These are phyloP conservation scores for Priceomyces medius DNA, from an alignment of 805 yeast species.

Conservation along the genomic window DNA sequence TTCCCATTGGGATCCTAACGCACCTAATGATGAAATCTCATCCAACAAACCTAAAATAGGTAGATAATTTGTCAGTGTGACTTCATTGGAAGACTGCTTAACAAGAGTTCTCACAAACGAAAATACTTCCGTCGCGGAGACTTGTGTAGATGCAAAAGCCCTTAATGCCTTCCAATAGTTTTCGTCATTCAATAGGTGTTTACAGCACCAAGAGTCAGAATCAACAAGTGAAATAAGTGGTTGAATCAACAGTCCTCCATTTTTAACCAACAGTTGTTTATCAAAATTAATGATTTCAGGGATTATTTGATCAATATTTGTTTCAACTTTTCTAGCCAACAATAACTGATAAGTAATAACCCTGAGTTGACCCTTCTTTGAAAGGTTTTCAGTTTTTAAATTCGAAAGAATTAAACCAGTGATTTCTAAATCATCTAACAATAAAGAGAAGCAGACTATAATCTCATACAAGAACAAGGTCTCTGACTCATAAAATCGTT, in stretches of 20 bases:
- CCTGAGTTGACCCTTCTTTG: slow-evolving; percentile 39
- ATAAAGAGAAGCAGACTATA: slow-evolving; percentile 35
- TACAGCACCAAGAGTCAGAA: slow-evolving; percentile 44
- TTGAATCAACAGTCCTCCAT: slow-evolving; percentile 43
- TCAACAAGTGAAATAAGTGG: slow-evolving; percentile 52
- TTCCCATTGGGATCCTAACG: slow-evolving; percentile 75
- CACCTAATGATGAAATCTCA: slow-evolving; percentile 79
- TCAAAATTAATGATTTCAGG: slow-evolving; percentile 25
- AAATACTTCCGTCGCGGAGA: slow-evolving; percentile 44
- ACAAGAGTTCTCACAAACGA: slow-evolving; percentile 46
- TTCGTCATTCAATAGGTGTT: slow-evolving; percentile 32
- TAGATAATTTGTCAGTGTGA: slow-evolving; percentile 56
- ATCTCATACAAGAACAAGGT: slow-evolving; percentile 49
- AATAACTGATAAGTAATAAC: slow-evolving; percentile 53
- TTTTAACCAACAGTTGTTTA: slow-evolving; percentile 44
- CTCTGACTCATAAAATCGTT: slow-evolving; percentile 47
- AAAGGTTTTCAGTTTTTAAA: slow-evolving; percentile 13
- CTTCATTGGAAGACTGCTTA: slow-evolving; percentile 27
- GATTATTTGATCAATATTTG: slow-evolving; percentile 15
- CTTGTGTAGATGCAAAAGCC: slow-evolving; percentile 44
- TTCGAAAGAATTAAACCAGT: slow-evolving; percentile 15
- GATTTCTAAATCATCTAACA: slow-evolving; percentile 20
- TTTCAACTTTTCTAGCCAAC: slow-evolving; percentile 31
- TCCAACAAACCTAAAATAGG: slow-evolving; percentile 68
- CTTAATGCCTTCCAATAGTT: slow-evolving; percentile 57